These are phyloP conservation scores for Heterobasidion parviporum DNA, from an alignment of 1,284 basidiomycete genomes.

Conservation along the genomic window DNA sequence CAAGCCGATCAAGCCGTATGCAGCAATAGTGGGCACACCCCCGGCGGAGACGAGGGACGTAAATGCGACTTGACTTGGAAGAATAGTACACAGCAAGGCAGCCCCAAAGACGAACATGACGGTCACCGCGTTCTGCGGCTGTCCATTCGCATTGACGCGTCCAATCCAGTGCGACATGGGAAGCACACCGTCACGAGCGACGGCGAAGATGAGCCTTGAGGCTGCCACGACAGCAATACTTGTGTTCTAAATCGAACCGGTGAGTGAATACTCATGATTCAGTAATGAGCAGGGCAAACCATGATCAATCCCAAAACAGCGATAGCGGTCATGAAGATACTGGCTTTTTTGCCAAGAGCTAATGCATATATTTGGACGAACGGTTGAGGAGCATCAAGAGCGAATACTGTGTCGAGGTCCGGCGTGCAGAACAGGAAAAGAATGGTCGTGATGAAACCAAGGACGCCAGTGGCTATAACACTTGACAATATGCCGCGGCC, in stretches of 20 bases:
- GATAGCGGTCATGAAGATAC: slow-evolving; percentile 78
- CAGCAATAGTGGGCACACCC: slow-evolving; percentile 73
- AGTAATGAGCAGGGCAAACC: slow-evolving; percentile 30
- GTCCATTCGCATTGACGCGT: slow-evolving; percentile 55
- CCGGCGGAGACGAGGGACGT: slow-evolving; percentile 79
- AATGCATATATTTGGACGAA: slow-evolving; percentile 81
- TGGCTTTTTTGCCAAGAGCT: slow-evolving; percentile 68
- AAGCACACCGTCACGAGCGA: slow-evolving; percentile 82
- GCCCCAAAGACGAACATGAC: slow-evolving; percentile 75
- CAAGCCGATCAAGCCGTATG: slow-evolving; percentile 71
- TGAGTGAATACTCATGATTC: not conserved
- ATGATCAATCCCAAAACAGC: slow-evolving; percentile 73
- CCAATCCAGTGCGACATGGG: slow-evolving; percentile 78
- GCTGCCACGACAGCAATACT: slow-evolving; percentile 78
- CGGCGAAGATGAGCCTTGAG: slow-evolving; percentile 78
- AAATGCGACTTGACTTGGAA: slow-evolving; percentile 82
- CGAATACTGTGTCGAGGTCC: slow-evolving; percentile 63
- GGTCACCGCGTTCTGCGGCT: slow-evolving; percentile 76
- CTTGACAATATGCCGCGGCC: slow-evolving; percentile 73
- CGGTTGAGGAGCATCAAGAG: slow-evolving; percentile 74
- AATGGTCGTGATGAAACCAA: slow-evolving; percentile 71
- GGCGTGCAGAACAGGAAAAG: slow-evolving; percentile 84
- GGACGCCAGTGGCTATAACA: slow-evolving; percentile 63
- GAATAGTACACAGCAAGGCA: slow-evolving; percentile 67
- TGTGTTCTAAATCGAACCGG: slow-evolving; percentile 51